Conservation (phyloP, 208 protist species). For the Kentomonas sorsogonicus region DNA sequence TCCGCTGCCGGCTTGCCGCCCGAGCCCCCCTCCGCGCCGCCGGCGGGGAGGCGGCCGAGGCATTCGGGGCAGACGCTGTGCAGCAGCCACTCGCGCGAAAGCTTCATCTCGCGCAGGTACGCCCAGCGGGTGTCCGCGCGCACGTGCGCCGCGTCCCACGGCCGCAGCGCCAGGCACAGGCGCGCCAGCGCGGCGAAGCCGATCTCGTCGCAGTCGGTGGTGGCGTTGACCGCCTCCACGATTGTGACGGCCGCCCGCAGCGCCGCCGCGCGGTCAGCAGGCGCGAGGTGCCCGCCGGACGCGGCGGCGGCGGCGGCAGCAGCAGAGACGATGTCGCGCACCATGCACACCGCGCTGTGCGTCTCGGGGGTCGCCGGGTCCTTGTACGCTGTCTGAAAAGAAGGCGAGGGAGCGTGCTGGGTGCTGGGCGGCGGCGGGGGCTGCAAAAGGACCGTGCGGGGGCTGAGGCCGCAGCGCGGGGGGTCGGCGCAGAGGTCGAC, state of each 20-base stretch:
- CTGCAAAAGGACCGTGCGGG: too few species aligned
- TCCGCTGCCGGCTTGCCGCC: too few species aligned
- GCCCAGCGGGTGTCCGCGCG: conserved; percentile 53
- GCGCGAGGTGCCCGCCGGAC: conserved; percentile 22
- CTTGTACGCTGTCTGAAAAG: too few species aligned
- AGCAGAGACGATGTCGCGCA: conserved; percentile 21
- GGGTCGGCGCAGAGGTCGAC: too few species aligned
- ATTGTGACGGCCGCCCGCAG: too few species aligned
- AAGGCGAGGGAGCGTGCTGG: too few species aligned
- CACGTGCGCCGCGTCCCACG: conserved; percentile 41
- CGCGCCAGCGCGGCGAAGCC: conserved; percentile 46
- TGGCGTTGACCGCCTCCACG: conserved; percentile 69
- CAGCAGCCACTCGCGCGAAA: conserved; percentile 42
- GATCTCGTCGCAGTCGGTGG: conserved; percentile 69
- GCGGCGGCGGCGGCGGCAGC: too few species aligned
- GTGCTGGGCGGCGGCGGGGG: too few species aligned
- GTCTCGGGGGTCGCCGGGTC: too few species aligned
- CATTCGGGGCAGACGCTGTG: conserved; percentile 36
- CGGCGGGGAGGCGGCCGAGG: conserved; percentile 8
- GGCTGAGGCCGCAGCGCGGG: too few species aligned
- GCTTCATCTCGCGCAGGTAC: conserved; percentile 68
- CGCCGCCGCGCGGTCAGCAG: conserved; percentile 36
- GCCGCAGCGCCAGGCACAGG: conserved; percentile 49
- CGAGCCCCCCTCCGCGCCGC: background rate
- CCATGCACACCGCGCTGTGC: conserved; percentile 28